Evolutionary conservation across 2,329 filamentous ascomycete species (phyloP).

Genomic region (Penicillium sp.): DNA sequence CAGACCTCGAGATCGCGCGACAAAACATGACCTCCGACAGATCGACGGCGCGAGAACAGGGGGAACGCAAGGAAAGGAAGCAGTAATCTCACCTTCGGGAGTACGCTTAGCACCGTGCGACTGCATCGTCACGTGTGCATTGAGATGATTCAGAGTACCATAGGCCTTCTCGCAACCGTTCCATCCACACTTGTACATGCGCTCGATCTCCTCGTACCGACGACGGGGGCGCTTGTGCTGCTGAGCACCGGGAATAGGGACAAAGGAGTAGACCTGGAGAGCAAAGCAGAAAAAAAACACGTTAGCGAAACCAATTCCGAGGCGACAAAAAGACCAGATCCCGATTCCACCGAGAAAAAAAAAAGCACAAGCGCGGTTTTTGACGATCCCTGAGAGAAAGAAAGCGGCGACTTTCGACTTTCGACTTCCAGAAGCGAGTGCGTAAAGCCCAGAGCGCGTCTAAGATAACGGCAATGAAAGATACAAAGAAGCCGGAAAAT

Average conservation of each 20-base stretch:
- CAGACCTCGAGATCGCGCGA: conserved; percentile 24
- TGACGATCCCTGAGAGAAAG: conserved; percentile 22
- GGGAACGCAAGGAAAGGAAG: conserved; percentile 8
- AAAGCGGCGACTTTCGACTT: background rate
- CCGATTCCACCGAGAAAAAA: conserved; percentile 7
- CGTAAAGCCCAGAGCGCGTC: conserved; percentile 26
- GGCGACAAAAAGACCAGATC: conserved; percentile 2
- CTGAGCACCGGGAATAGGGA: conserved; percentile 93
- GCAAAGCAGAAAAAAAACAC: conserved; percentile 12
- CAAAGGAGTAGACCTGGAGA: conserved; percentile 89
- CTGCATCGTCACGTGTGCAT: conserved; percentile 99
- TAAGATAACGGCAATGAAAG: conserved; percentile 32
- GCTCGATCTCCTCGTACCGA: conserved; percentile 96
- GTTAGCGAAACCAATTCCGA: conserved; percentile 6
- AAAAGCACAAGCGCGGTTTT: conserved; percentile 30
- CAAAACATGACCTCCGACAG: conserved; percentile 8
- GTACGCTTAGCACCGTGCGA: conserved; percentile 92
- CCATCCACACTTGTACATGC: conserved; percentile 99
- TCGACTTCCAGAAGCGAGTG: background rate
- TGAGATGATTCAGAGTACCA: conserved; percentile 93
- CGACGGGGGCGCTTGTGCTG: conserved; percentile 94
- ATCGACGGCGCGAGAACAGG: background rate
- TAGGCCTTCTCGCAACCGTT: conserved; percentile 99
- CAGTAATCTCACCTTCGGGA: conserved; percentile 77
- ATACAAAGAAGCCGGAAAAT: conserved; percentile 30